Evolutionary conservation across 768 basidiomycete genomes (phyloP).

Genomic region (Artomyces pyxidatus): DNA sequence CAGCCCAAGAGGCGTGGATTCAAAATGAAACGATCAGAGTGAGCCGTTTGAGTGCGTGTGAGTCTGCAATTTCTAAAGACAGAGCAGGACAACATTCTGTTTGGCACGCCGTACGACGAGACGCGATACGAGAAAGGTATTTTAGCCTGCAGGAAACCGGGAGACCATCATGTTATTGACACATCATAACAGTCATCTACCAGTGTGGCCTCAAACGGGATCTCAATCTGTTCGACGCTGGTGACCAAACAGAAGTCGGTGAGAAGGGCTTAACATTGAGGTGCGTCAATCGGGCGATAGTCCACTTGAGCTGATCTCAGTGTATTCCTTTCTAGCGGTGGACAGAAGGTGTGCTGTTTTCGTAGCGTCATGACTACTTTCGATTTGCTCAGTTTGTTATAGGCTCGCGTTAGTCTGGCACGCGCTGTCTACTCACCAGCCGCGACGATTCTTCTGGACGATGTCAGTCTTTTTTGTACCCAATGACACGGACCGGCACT

Average conservation of each 20-base stretch:
- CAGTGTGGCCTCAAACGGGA: slow-evolving; percentile 29
- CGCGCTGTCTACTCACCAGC: slow-evolving; percentile 55
- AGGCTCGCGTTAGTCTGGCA: slow-evolving; percentile 45
- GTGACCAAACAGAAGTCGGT: slow-evolving; percentile 49
- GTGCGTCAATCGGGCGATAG: too few relatives aligned
- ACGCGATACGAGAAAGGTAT: slow-evolving; percentile 35
- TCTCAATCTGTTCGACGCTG: slow-evolving; percentile 38
- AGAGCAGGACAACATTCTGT: slow-evolving; percentile 39
- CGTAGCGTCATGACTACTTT: neutral
- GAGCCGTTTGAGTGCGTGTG: slow-evolving; percentile 3
- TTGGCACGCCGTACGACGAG: slow-evolving; percentile 38
- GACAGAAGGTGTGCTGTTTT: slow-evolving; percentile 37
- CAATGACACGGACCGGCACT: too few relatives aligned
- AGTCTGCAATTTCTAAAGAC: neutral
- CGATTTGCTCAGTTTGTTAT: slow-evolving; percentile 20
- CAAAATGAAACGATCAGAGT: slow-evolving; percentile 71
- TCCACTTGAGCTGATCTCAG: too few relatives aligned
- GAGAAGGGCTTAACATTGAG: slow-evolving; percentile 46
- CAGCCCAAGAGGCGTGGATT: slow-evolving; percentile 82
- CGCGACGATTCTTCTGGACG: slow-evolving; percentile 60
- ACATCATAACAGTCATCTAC: slow-evolving; percentile 9
- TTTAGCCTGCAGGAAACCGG: too few relatives aligned
- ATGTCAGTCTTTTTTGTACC: slow-evolving; percentile 30
- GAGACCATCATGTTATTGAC: neutral
- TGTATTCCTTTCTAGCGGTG: slow-evolving; percentile 29